Base-by-base conservation (phyloP, 1,284 basidiomycete genomes). In the Trametes sp. region DNA sequence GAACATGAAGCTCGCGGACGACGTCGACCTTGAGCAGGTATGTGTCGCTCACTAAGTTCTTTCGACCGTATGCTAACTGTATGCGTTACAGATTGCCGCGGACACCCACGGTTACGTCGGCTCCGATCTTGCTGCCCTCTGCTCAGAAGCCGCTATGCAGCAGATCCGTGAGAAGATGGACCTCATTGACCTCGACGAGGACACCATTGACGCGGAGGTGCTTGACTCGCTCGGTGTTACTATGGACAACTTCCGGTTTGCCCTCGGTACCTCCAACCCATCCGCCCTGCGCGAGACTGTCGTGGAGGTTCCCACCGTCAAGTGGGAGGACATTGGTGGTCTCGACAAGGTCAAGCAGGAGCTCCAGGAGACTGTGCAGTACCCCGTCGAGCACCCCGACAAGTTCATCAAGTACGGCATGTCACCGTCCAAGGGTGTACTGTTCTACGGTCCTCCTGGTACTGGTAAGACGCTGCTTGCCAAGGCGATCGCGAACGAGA, bases 331-430 rank as follows among this genome's bases (percentile, higher is more conserved):
- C 73, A 92, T 99, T 75, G 97, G 97, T 88, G 97, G 98, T 81
- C 88, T 99, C 79, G 97, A 98, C 67, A 98, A 98, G 81, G 97
- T 99, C 91, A 99, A 99, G 84, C 90, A 90, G 80, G 97, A 99
- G 82, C 84, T 99, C 51, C 98, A 99, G 78, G 98, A 99, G 82
- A 99, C 98, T 11, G 97, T 99, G 0, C 96, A 98, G 75, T 99
- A 98, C 84, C 98, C 98, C 58, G 97, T 99, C 78, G 98, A 99
- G 81, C 98, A 99, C 76, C 98, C 98, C 66, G 98, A 99, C 78
- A 98, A 98, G 84, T 99, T 99, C 94, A 87, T 98, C 90, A 99
- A 99, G 84, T 99, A 99, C 74, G 98, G 98, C 69, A 98, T 99
- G 94, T 95, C 95, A 42, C 97, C 98, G 4, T 98, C 95, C 42